These are phyloP conservation scores for Spiraea crenata DNA, from an alignment of 331 rosid genomes.

Conservation along the genomic window DNA sequence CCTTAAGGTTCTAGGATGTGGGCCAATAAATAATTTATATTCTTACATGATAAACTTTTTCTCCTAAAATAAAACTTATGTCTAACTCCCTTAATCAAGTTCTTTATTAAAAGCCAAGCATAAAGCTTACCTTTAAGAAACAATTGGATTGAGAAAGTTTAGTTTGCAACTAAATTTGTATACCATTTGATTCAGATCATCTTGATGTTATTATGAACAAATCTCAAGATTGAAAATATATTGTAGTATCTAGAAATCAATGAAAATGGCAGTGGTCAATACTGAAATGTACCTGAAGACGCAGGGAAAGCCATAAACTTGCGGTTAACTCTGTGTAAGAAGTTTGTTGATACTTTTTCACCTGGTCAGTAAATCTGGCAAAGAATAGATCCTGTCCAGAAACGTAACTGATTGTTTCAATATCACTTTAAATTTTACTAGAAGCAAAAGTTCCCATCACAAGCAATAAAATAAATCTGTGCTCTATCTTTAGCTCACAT, in stretches of 20 bases:
- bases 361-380: slow-evolving; percentile 56
- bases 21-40: background rate
- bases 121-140: background rate
- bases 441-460: background rate
- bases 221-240: slow-evolving; percentile 13
- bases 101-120: background rate
- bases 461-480: background rate
- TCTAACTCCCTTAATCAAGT: background rate
- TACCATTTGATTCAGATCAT: slow-evolving; percentile 1
- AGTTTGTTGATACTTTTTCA: slow-evolving; percentile 84
- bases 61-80: background rate
- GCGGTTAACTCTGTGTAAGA: slow-evolving; percentile 85
- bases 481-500: background rate
- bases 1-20: background rate
- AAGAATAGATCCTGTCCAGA: slow-evolving; percentile 69
- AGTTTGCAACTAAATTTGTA: background rate
- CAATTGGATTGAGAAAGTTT: background rate
- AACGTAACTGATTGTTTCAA: slow-evolving; percentile 22
- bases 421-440: slow-evolving; percentile 18
- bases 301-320: slow-evolving; percentile 96
- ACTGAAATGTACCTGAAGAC: slow-evolving; percentile 70
- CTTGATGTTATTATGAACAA: slow-evolving; percentile 9
- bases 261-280: slow-evolving; percentile 1
- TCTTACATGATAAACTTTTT: background rate
- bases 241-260: background rate